A percentile compares a stretch with the other conserved stretches of the same genome.
These are phyloP conservation scores for Themeda triandra DNA, from an alignment of 176 grass and related monocot species.

Conservation along the genomic window DNA sequence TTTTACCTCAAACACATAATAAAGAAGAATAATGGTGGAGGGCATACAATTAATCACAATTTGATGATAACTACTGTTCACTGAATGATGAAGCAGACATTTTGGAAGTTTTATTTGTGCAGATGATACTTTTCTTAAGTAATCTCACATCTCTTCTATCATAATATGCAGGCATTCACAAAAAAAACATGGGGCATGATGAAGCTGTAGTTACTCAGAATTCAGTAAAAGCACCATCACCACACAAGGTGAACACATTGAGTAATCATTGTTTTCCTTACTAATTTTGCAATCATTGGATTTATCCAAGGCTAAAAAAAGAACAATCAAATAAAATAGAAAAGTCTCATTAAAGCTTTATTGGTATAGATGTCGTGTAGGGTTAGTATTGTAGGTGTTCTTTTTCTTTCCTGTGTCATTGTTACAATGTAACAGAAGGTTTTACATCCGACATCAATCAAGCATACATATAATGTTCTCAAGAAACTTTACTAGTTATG, in stretches of 20 bases:
- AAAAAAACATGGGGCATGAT: conserved; percentile 55
- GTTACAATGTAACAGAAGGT: conserved; percentile 1
- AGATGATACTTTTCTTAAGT: not conserved
- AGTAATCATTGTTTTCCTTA: not conserved
- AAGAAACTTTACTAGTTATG: not conserved
- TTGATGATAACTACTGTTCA: not conserved
- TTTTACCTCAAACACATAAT: not conserved
- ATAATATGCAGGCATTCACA: conserved; percentile 26
- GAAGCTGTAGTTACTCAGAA: conserved; percentile 59
- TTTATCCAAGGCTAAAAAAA: not conserved
- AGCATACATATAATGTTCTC: not conserved
- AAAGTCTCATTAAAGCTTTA: not conserved
- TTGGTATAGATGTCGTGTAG: not conserved
- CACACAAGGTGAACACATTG: conserved; percentile 53
- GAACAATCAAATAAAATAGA: not conserved
- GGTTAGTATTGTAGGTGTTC: not conserved
- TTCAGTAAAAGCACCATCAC: conserved; percentile 53
- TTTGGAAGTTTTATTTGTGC: not conserved
- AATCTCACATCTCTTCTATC: conserved; percentile 10
- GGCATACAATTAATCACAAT: not conserved
- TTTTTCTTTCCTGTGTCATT: not conserved
- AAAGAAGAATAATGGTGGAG: not conserved
- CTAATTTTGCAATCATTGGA: not conserved
- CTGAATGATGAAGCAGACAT: not conserved
- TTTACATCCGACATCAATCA: not conserved